These are phyloP conservation scores for Gynandropsis gynandra DNA, from an alignment of 345 rosid genomes.

Conservation along the genomic window DNA sequence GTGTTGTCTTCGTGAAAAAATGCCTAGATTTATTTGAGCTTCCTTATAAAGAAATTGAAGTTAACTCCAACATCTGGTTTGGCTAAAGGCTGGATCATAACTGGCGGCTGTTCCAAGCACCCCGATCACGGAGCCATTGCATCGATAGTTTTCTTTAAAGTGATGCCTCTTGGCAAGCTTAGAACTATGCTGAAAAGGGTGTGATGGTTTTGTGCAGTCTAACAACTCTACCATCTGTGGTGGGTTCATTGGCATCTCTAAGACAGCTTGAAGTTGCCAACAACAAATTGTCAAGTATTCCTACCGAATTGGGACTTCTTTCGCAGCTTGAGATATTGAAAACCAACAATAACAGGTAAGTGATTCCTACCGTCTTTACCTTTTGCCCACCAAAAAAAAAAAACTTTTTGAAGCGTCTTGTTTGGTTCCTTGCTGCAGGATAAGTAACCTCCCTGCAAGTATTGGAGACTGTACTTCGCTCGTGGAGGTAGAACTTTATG, in stretches of 20 bases:
- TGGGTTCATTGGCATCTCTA: slow-evolving; percentile 54
- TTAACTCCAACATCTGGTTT: too few species aligned
- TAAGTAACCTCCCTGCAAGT: slow-evolving; percentile 38
- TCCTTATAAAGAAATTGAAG: not conserved
- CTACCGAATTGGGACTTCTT: slow-evolving; percentile 56
- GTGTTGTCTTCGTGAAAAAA: too few species aligned
- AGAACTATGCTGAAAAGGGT: not conserved
- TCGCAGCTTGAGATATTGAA: slow-evolving; percentile 68
- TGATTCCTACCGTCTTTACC: not conserved
- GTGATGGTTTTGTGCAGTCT: slow-evolving; percentile 46
- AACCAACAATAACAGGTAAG: slow-evolving; percentile 70
- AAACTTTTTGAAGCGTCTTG: not conserved
- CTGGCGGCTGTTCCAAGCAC: too few species aligned
- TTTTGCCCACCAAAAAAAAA: not conserved
- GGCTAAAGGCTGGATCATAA: too few species aligned
- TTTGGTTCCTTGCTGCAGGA: slow-evolving; percentile 35
- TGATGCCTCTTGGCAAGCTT: not conserved
- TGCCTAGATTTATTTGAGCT: not conserved
- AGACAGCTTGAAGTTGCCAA: slow-evolving; percentile 57
- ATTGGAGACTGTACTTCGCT: slow-evolving; percentile 57
- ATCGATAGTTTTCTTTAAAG: not conserved
- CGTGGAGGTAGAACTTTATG: slow-evolving; percentile 43
- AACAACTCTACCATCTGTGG: slow-evolving; percentile 46
- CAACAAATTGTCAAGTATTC: slow-evolving; percentile 67
- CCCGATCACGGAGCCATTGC: not conserved